Conservation (phyloP, 306 rosid species). For the Phaseolus lunatus region DNA sequence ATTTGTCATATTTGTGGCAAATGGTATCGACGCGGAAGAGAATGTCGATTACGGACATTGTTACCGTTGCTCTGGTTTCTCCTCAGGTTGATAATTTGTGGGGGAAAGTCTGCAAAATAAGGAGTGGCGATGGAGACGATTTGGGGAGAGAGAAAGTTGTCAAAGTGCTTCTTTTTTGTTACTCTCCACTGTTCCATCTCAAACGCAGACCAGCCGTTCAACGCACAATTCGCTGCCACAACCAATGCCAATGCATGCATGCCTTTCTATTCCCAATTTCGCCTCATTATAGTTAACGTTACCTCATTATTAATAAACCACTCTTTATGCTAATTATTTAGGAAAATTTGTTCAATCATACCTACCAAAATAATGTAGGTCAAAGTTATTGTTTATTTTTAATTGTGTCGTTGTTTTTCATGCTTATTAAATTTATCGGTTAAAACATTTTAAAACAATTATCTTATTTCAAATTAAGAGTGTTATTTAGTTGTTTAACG, state of each 20-base stretch:
- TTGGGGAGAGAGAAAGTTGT: not conserved
- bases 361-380: too few relatives aligned
- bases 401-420: too few relatives aligned
- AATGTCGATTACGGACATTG: constrained; percentile 77
- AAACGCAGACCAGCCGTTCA: constrained; percentile 47
- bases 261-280: not conserved
- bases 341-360: too few relatives aligned
- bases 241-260: constrained; percentile 19
- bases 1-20: constrained; percentile 69
- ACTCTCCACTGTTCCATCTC: constrained; percentile 36
- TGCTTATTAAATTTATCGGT: too few relatives aligned
- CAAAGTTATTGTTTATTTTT: too few relatives aligned
- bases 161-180: not conserved
- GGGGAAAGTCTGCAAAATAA: not conserved
- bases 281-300: not conserved
- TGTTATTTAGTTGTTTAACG: not conserved
- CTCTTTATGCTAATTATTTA: too few relatives aligned
- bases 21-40: constrained; percentile 79
- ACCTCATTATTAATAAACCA: not conserved
- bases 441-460: too few relatives aligned
- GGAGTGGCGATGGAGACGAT: not conserved
- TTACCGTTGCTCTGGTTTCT: not conserved
- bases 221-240: constrained; percentile 50
- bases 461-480: too few relatives aligned
- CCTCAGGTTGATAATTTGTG: not conserved